Evolutionary conservation across 75 land plant genomes (phyloP).

Genomic region (Selaginella moellendorffii): DNA sequence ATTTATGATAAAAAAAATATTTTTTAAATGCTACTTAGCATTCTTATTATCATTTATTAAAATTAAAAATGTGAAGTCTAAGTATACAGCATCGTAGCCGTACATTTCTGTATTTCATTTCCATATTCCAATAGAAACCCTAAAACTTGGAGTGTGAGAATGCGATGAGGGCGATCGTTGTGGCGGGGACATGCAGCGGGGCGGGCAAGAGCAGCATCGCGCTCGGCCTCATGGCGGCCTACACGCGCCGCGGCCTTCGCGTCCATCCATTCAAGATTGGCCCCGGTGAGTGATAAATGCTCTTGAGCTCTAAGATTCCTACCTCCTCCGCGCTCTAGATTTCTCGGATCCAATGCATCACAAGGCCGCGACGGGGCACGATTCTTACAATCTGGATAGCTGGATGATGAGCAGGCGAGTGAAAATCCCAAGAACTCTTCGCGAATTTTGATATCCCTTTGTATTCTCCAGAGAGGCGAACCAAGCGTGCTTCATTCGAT

Average conservation of each 20-base stretch:
- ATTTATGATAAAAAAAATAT: too few species aligned
- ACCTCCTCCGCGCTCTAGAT: constrained; percentile 4
- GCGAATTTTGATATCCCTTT: too few species aligned
- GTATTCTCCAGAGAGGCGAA: constrained; percentile 11
- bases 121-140: too few species aligned
- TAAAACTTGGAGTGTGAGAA: too few species aligned
- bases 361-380: constrained; percentile 9
- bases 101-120: too few species aligned
- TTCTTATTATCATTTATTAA: too few species aligned
- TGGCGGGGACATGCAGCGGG: constrained; percentile 21
- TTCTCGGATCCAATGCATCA: constrained; percentile 16
- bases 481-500: constrained; percentile 10
- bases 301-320: too few species aligned
- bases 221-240: constrained; percentile 18
- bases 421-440: too few species aligned
- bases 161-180: constrained; percentile 20
- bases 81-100: too few species aligned
- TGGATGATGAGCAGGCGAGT: constrained; percentile 12
- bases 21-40: too few species aligned
- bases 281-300: constrained; percentile 18
- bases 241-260: constrained; percentile 12
- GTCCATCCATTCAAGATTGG: constrained; percentile 19
- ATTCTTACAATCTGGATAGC: constrained; percentile 12
- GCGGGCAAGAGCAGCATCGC: constrained; percentile 17
- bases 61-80: too few species aligned